Conservation (phyloP, 306 rosid genomes). For the Boehmeria nivea region DNA sequence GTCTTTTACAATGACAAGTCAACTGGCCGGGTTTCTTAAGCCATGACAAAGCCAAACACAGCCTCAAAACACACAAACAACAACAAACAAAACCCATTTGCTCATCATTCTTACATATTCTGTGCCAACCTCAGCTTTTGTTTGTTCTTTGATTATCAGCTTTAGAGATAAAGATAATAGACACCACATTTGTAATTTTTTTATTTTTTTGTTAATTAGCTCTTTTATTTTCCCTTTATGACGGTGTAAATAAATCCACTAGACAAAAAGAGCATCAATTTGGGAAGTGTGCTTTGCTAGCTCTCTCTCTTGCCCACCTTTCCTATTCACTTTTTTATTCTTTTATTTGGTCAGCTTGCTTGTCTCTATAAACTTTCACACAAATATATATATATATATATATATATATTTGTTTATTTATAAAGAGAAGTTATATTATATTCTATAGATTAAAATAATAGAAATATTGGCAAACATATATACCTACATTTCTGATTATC, state of each 20-base stretch:
- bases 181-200: neutral
- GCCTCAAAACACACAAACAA: constrained; percentile 20
- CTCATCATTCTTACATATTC: constrained; percentile 12
- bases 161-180: constrained; percentile 12
- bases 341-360: constrained; percentile 5
- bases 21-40: constrained; percentile 28
- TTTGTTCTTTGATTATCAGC: constrained; percentile 23
- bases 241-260: constrained; percentile 2
- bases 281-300: constrained; percentile 8
- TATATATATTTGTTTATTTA: neutral
- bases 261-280: constrained; percentile 40
- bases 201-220: neutral
- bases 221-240: neutral
- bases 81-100: constrained; percentile 8
- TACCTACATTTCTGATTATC: neutral
- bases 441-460: neutral
- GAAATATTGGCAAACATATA: neutral
- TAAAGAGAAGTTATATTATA: neutral
- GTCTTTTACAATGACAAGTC: constrained; percentile 44
- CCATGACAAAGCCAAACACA: constrained; percentile 18
- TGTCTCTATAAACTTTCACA: neutral
- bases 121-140: constrained; percentile 20
- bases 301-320: constrained; percentile 2
- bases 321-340: too few species aligned
- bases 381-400: neutral